Evolutionary conservation across 371 early-diverging fungal genomes (phyloP), one percentile per base, ranked within the genome.

Genomic region (Lichtheimia hyalospora): DNA sequence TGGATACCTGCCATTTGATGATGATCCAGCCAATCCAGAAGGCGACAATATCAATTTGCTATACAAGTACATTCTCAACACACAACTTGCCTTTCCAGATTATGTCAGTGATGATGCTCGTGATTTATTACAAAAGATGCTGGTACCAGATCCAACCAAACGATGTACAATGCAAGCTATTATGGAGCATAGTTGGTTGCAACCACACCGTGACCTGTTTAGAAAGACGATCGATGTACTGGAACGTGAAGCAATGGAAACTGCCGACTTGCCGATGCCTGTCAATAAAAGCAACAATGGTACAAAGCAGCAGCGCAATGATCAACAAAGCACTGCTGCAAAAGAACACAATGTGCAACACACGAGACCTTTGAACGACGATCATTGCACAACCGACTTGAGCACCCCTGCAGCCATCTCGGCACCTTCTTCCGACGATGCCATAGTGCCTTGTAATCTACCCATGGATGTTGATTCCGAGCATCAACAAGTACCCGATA

Each of bases 1-100:
- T 49, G 99, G 99, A 3, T 96, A 94, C 66, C 85, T 99, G 41
- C 99, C 99, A 8, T 99, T 94, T 72, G 99, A 99, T 64, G 99
- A 99, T 73, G 99, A 99, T 74, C 96, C 97, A 6, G 88, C 84
- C 10, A 97, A 98, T 71, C 97, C 97, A 16, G 96, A 96, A 52
- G 93, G 96, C 34, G 95, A 96, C 73, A 96, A 96, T 72, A 94
- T 97, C 81, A 95, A 96, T 69, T 82, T 92, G 66, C 84, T 97
- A 18, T 97, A 97, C 85, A 92, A 93, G 70, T 96, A 97, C 67
- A 97, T 97, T 59, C 70, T 96, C 60, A 91, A 91, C 51, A 95
- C 97, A 15, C 85, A 91, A 20, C 76, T 96, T 4, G 90, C 90
- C 4, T 96, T 94, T 66, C 97, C 97, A 1, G 94, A 95, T 10